Evolutionary conservation across 2,329 filamentous ascomycete species (phyloP).

Genomic region (Fusarium sublunatum): DNA sequence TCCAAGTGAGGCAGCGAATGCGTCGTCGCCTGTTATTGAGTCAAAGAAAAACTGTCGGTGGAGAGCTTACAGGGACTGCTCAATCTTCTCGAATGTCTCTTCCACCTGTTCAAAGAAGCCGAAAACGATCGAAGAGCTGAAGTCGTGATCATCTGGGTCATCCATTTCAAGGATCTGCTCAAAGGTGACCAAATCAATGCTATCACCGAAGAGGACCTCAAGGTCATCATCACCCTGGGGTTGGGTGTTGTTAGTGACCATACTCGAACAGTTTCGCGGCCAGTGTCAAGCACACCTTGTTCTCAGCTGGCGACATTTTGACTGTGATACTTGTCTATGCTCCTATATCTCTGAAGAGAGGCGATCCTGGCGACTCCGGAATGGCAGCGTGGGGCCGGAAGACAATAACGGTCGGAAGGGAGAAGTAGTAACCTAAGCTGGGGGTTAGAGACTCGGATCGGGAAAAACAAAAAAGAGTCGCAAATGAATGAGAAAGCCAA

Average conservation of each 20-base stretch:
- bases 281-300: constrained; percentile 47
- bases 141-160: constrained; percentile 86
- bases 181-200: constrained; percentile 84
- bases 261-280: constrained; percentile 1
- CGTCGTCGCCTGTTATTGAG: background rate
- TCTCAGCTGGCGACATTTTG: constrained; percentile 49
- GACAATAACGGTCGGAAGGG: constrained; percentile 14
- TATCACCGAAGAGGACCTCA: constrained; percentile 73
- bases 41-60: background rate
- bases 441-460: constrained; percentile 21
- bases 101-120: constrained; percentile 95
- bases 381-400: constrained; percentile 21
- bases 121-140: constrained; percentile 87
- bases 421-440: constrained; percentile 21
- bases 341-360: constrained; percentile 18
- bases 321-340: constrained; percentile 26
- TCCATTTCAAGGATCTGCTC: constrained; percentile 99
- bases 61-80: constrained; percentile 80
- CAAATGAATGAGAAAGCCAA: constrained; percentile 17
- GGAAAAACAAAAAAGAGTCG: constrained; percentile 11
- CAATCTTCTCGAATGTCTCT: constrained; percentile 87
- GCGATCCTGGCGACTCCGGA: constrained; percentile 21
- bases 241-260: constrained; percentile 19
- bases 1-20: background rate
- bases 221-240: constrained; percentile 58